Percentiles rank a stretch among this genome's conserved stretches.
These are phyloP conservation scores for Pelargonium myrrhifolium DNA, from an alignment of 441 rosid species.

Conservation along the genomic window DNA sequence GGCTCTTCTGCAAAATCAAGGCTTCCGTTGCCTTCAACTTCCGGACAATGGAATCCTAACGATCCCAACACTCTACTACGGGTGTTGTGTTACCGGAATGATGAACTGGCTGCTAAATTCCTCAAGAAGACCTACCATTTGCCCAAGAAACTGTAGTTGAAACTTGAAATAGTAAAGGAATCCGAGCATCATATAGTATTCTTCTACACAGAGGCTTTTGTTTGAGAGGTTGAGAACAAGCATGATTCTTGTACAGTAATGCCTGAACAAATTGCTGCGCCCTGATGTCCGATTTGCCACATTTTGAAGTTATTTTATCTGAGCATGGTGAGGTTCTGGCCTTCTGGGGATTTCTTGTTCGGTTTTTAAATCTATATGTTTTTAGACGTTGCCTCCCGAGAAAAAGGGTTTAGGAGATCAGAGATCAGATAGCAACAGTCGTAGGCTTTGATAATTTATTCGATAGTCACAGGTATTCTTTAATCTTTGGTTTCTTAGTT, in stretches of 20 bases:
- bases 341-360: no score
- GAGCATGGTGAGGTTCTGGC: no score
- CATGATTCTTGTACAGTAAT: conserved; percentile 13
- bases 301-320: no score
- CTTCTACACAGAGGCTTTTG: conserved; percentile 5
- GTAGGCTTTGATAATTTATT: background rate
- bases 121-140: conserved; percentile 61
- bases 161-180: no score
- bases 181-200: conserved; percentile 5
- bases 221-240: background rate
- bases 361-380: no score
- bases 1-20: conserved; percentile 49
- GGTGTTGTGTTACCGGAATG: conserved; percentile 54
- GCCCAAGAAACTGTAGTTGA: conserved; percentile 61
- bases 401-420: background rate
- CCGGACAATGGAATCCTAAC: conserved; percentile 60
- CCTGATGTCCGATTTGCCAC: no score
- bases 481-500: background rate
- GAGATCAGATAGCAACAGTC: background rate
- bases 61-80: conserved; percentile 59
- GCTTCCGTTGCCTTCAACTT: conserved; percentile 61
- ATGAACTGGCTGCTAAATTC: conserved; percentile 53
- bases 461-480: background rate
- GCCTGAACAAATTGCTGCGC: background rate
- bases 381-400: background rate